These are phyloP conservation scores for Wickerhamiella kurtzmanii DNA, from an alignment of 805 yeast genomes.

Conservation along the genomic window DNA sequence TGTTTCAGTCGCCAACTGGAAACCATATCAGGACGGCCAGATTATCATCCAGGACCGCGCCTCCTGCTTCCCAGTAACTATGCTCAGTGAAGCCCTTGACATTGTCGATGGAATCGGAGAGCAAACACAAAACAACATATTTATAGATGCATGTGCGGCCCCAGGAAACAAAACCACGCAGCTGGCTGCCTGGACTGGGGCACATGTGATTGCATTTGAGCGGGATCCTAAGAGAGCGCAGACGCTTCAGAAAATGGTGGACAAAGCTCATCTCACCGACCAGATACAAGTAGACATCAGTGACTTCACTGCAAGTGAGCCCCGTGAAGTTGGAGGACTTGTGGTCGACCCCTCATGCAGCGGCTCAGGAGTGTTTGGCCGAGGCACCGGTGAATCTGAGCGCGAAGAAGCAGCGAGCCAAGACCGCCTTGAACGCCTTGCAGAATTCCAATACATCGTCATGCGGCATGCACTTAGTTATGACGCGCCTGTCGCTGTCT, in stretches of 20 bases:
- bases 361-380: slow-evolving; percentile 95
- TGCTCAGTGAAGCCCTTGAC: slow-evolving; percentile 49
- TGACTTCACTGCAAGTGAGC: slow-evolving; percentile 52
- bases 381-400: slow-evolving; percentile 44
- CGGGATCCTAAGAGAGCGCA: slow-evolving; percentile 62
- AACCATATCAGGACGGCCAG: slow-evolving; percentile 58
- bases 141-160: slow-evolving; percentile 93
- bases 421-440: slow-evolving; percentile 54
- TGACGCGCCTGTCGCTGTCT: slow-evolving; percentile 61
- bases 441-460: slow-evolving; percentile 78
- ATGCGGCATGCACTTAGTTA: slow-evolving; percentile 76
- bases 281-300: slow-evolving; percentile 33
- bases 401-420: slow-evolving; percentile 24
- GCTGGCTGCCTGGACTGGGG: slow-evolving; percentile 48
- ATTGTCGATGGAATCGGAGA: slow-evolving; percentile 28
- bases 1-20: slow-evolving; percentile 53
- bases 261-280: slow-evolving; percentile 51
- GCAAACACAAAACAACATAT: slow-evolving; percentile 13
- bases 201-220: slow-evolving; percentile 58
- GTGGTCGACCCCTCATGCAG: slow-evolving; percentile 96
- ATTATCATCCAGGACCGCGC: slow-evolving; percentile 92
- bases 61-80: slow-evolving; percentile 89
- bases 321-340: slow-evolving; percentile 60
- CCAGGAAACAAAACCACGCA: slow-evolving; percentile 98
- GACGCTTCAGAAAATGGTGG: slow-evolving; percentile 62